These are phyloP conservation scores for Shiraia sp. DNA, from an alignment of 2,329 filamentous ascomycete species.

Conservation along the genomic window DNA sequence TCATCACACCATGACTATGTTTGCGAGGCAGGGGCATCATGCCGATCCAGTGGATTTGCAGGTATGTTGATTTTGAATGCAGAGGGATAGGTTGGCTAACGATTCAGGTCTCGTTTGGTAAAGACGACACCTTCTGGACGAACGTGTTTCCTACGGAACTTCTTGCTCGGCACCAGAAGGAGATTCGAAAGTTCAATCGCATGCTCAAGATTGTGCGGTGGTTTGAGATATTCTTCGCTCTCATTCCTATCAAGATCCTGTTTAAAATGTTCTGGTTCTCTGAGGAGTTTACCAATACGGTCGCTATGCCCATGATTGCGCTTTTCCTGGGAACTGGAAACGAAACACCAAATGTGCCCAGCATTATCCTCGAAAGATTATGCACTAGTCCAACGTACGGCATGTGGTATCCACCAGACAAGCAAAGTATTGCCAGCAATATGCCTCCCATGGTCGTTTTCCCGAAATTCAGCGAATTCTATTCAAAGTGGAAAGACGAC, in stretches of 20 bases:
- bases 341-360: slow-evolving; percentile 71
- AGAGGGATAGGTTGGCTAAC: not conserved
- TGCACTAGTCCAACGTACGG: slow-evolving; percentile 60
- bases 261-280: slow-evolving; percentile 71
- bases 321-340: slow-evolving; percentile 77
- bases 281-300: slow-evolving; percentile 70
- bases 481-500: slow-evolving; percentile 61
- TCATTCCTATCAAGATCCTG: slow-evolving; percentile 66
- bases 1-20: slow-evolving; percentile 69
- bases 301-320: slow-evolving; percentile 72
- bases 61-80: slow-evolving; percentile 24
- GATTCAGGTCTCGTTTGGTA: slow-evolving; percentile 61
- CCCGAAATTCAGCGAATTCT: slow-evolving; percentile 64
- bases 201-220: slow-evolving; percentile 62
- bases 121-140: slow-evolving; percentile 66
- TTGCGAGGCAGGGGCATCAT: slow-evolving; percentile 59
- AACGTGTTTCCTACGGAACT: slow-evolving; percentile 67
- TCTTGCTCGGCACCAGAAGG: slow-evolving; percentile 58
- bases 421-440: slow-evolving; percentile 54
- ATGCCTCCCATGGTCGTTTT: slow-evolving; percentile 65
- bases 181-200: slow-evolving; percentile 59
- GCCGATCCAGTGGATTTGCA: slow-evolving; percentile 64
- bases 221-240: slow-evolving; percentile 63
- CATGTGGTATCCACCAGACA: slow-evolving; percentile 61
- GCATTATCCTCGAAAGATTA: slow-evolving; percentile 63